Evolutionary conservation across 1,139 yeast genomes (phyloP), one percentile per base, ranked within the genome.

Genomic region (Candida sojae): DNA sequence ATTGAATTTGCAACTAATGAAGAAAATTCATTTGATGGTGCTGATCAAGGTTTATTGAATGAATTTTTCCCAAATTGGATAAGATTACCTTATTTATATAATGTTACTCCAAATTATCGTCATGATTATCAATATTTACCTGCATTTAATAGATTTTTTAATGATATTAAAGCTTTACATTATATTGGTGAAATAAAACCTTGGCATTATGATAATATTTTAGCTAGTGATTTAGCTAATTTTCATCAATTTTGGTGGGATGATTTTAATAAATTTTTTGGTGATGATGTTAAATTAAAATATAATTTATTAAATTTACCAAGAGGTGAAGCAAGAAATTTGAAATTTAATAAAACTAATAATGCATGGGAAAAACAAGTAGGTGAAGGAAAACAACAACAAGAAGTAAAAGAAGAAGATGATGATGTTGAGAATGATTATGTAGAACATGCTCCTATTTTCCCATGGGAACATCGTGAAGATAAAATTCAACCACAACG

Each of bases 391-490:
- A 26, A 26, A 26, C 3, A 26, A 6, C 6, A 26, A n/a, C n/a
- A n/a, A n/a, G n/a, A n/a, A n/a, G n/a, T n/a, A n/a, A n/a, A n/a
- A 2, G 9, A 26, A 26, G 23, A 12, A 11, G 35, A 13, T 9
- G 42, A 31, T 23, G 44, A 35, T 34, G 12, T 17, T 9, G 30
- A 29, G 29, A 40, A 33, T 32, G 49, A 32, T 17, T 37, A 12
- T 13, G 36, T 38, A 17, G 12, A 28, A 39, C 44, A 50, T 42
- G 34, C 42, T 31, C 67, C 73, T 2, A 59, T 75, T n/a, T 75
- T 75, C 64, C 80, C 80, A 1, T 75, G 80, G 79, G 79, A 73
- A 53, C 53, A 57, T n/a, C 55, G 67, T 32, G 51, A 50, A 21
- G 60, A 56, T 13, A 42, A 42, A 35, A 26, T 28, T 13, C 34